Percentiles rank a stretch among this genome's conserved stretches.
Evolutionary conservation across 345 rosid genomes (phyloP).

Genomic region (Ricinus communis): DNA sequence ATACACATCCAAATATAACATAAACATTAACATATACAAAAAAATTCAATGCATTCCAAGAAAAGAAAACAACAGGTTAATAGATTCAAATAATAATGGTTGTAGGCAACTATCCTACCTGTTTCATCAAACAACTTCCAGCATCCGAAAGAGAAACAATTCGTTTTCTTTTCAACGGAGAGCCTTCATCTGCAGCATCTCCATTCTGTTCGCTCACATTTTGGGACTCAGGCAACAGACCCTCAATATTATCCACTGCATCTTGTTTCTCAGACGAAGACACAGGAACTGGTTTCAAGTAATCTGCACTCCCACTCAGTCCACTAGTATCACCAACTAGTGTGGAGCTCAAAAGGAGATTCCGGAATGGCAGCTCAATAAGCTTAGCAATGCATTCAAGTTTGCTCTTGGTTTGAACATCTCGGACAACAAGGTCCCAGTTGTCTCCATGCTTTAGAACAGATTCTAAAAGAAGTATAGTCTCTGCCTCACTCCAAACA

Average conservation of each 20-base stretch:
- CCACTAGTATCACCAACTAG: conserved; percentile 33
- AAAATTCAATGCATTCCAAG: too few species aligned
- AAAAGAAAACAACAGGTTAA: background rate
- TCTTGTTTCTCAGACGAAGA: conserved; percentile 39
- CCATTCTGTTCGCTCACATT: conserved; percentile 40
- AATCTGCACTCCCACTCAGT: conserved; percentile 23
- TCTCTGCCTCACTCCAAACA: conserved; percentile 88
- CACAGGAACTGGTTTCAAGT: conserved; percentile 23
- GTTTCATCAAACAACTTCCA: conserved; percentile 68
- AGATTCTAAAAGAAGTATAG: conserved; percentile 73
- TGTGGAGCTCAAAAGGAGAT: conserved; percentile 50
- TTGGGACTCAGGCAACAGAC: conserved; percentile 30
- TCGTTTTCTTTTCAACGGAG: conserved; percentile 56
- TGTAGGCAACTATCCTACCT: conserved; percentile 39
- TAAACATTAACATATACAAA: too few species aligned
- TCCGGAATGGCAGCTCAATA: conserved; percentile 89
- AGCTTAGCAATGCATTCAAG: conserved; percentile 81
- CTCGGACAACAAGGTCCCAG: conserved; percentile 89
- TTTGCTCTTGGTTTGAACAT: conserved; percentile 68
- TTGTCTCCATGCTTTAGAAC: conserved; percentile 75
- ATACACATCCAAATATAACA: too few species aligned
- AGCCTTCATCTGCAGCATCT: conserved; percentile 43
- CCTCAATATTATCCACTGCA: conserved; percentile 28
- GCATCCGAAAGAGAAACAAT: conserved; percentile 41
- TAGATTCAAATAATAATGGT: background rate